Evolutionary conservation across 768 basidiomycete genomes (phyloP).

Genomic region (Serendipita sp.): DNA sequence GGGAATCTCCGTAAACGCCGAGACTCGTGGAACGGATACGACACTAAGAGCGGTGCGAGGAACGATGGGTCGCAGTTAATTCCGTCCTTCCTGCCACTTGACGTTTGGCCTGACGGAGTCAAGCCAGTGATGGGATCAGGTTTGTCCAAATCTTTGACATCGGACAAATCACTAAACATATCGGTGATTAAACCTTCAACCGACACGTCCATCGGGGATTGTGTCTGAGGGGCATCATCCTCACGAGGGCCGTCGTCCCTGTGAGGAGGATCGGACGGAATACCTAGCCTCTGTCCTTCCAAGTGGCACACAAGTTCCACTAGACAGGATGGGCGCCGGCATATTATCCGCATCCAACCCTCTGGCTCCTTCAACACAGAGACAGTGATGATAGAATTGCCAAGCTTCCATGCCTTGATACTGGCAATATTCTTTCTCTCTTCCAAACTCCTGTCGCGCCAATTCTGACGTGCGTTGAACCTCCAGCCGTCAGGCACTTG

Average conservation of each 20-base stretch:
- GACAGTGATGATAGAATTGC: conserved; percentile 72
- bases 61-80: not conserved
- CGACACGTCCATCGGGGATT: not conserved
- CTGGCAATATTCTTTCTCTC: not conserved
- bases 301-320: conserved; percentile 69
- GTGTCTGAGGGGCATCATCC: not conserved
- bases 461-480: not conserved
- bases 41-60: not conserved
- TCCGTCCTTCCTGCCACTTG: not conserved
- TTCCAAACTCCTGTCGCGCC: not conserved
- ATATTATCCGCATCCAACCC: conserved; percentile 81
- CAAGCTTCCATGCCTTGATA: conserved; percentile 66
- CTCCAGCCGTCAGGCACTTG: not conserved
- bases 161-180: not conserved
- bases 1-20: not conserved
- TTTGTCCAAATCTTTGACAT: not conserved
- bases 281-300: conserved; percentile 25
- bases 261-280: not conserved
- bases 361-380: conserved; percentile 43
- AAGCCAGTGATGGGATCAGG: not conserved
- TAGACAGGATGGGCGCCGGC: conserved; percentile 76
- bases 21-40: not conserved
- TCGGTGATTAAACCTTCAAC: not conserved
- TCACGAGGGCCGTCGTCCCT: not conserved
- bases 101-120: not conserved